Evolutionary conservation across 2,329 filamentous ascomycete species (phyloP).

Genomic region (Xylaria sp.): DNA sequence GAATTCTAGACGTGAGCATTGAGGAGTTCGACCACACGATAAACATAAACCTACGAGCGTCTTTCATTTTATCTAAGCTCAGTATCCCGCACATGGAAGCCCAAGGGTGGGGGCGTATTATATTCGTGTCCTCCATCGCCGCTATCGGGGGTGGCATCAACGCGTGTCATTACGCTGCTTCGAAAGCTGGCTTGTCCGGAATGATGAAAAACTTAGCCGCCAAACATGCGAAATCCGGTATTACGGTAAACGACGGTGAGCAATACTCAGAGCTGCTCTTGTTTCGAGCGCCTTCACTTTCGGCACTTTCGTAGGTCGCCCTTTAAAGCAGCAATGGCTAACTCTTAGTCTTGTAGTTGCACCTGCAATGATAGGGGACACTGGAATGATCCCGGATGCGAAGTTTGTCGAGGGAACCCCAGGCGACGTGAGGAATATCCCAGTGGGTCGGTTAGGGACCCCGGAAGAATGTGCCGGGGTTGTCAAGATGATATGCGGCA

Average conservation of each 20-base stretch:
- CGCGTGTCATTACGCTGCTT: constrained; percentile 69
- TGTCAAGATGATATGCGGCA: constrained; percentile 69
- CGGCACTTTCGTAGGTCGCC: neutral
- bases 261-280: too few relatives aligned
- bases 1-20: constrained; percentile 68
- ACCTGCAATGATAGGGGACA: constrained; percentile 74
- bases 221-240: constrained; percentile 68
- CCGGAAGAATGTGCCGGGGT: constrained; percentile 70
- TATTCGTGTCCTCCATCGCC: constrained; percentile 73
- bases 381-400: constrained; percentile 70
- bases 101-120: constrained; percentile 70
- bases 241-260: constrained; percentile 70
- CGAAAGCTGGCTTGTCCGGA: constrained; percentile 70
- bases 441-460: constrained; percentile 66
- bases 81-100: constrained; percentile 69
- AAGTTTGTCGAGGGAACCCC: constrained; percentile 62
- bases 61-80: constrained; percentile 70
- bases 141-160: constrained; percentile 72
- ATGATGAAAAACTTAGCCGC: constrained; percentile 74
- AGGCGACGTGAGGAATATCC: constrained; percentile 69
- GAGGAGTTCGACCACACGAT: constrained; percentile 74
- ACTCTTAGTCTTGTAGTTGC: constrained; percentile 53
- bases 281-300: neutral
- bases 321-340: neutral
- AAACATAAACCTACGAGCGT: constrained; percentile 69